These are phyloP conservation scores for Mercurialis annua DNA, from an alignment of 345 rosid species.

Conservation along the genomic window DNA sequence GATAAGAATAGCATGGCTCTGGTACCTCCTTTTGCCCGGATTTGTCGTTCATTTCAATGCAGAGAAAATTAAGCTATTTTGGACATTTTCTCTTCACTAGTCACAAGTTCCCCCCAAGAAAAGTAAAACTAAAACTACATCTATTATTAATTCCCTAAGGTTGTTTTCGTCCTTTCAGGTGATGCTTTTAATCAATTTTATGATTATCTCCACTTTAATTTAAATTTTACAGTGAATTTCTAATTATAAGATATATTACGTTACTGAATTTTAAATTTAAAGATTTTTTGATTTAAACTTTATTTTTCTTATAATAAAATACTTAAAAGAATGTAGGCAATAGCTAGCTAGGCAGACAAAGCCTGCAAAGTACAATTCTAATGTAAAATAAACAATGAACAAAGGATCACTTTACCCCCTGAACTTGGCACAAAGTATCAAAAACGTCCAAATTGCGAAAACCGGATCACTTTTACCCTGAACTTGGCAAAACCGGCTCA, in stretches of 20 bases:
- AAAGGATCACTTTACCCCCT: too few relatives aligned
- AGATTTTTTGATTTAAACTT: too few relatives aligned
- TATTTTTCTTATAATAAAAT: too few relatives aligned
- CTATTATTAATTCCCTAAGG: background rate
- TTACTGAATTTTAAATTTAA: too few relatives aligned
- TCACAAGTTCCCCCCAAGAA: conserved; percentile 2
- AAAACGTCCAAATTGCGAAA: too few relatives aligned
- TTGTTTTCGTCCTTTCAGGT: conserved; percentile 19
- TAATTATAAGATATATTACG: too few relatives aligned
- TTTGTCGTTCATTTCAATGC: conserved; percentile 40
- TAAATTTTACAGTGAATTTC: too few relatives aligned
- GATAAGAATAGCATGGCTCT: conserved; percentile 20
- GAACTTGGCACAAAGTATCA: too few relatives aligned
- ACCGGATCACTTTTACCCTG: too few relatives aligned
- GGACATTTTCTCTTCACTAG: conserved; percentile 12
- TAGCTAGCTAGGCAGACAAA: conserved; percentile 9
- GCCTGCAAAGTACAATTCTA: background rate
- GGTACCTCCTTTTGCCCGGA: conserved; percentile 26
- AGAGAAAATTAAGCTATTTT: conserved; percentile 28
- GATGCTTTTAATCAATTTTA: background rate
- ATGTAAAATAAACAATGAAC: background rate
- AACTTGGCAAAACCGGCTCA: too few relatives aligned
- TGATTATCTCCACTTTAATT: background rate
- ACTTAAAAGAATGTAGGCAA: background rate
- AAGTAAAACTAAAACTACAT: conserved; percentile 11